Conservation (phyloP, 805 yeast genomes). For the Candida methanosorbosa region DNA sequence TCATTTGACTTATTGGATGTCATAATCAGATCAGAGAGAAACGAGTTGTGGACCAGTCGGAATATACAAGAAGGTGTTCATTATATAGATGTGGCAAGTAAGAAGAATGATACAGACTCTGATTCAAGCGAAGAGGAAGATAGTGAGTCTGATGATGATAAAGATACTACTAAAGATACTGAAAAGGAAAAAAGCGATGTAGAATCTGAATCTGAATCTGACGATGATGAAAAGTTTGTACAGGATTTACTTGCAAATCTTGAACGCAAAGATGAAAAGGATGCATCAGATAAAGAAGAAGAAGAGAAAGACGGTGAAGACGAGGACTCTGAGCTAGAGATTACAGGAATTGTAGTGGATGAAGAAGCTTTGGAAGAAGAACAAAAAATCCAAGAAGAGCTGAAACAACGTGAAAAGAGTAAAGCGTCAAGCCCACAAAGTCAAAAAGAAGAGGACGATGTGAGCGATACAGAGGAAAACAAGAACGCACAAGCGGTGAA, state of each 20-base stretch:
- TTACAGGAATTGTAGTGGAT: no score
- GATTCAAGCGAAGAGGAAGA: neutral
- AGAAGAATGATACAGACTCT: no score
- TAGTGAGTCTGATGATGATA: no score
- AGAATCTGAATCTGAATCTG: neutral
- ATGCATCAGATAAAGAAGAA: no score
- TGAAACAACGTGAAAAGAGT: no score
- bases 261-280: no score
- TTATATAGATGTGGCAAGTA: neutral
- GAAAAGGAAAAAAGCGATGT: no score
- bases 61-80: slow-evolving; percentile 2
- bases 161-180: neutral
- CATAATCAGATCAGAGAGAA: slow-evolving; percentile 14
- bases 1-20: slow-evolving; percentile 19
- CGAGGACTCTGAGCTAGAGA: neutral
- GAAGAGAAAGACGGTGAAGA: neutral
- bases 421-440: neutral
- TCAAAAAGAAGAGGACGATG: neutral
- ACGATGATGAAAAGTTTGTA: neutral
- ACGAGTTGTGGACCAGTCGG: slow-evolving; percentile 2
- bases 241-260: no score
- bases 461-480: neutral
- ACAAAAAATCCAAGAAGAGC: slow-evolving; percentile 3
- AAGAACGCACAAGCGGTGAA: neutral
- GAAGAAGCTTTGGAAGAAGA: no score